These are phyloP conservation scores for Shiraia bambusicola DNA, from an alignment of 2,329 filamentous ascomycete species.

Conservation along the genomic window DNA sequence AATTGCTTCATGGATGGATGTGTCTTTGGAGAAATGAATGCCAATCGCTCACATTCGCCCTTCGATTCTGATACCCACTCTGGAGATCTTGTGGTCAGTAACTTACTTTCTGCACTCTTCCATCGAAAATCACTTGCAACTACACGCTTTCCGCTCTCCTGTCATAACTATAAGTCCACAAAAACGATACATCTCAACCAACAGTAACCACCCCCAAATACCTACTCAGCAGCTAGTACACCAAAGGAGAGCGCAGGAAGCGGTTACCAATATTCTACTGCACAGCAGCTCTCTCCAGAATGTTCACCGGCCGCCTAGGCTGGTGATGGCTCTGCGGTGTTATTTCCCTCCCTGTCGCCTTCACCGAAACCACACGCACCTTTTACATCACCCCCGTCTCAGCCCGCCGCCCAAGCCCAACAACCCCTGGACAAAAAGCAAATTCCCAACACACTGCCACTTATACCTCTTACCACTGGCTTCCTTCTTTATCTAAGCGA, in stretches of 20 bases:
- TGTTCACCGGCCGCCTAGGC: conserved; percentile 39
- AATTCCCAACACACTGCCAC: conserved; percentile 51
- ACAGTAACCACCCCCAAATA: conserved; percentile 13
- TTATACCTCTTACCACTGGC: conserved; percentile 52
- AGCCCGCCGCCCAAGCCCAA: conserved; percentile 29
- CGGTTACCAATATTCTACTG: conserved; percentile 38
- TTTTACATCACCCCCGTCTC: conserved; percentile 43
- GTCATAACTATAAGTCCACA: conserved; percentile 27
- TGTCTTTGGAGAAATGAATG: conserved; percentile 34
- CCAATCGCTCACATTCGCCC: conserved; percentile 26
- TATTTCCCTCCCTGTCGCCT: conserved; percentile 48
- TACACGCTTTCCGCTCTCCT: conserved; percentile 39
- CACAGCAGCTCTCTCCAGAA: conserved; percentile 33
- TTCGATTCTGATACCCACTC: conserved; percentile 33
- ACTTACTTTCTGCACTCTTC: conserved; percentile 25
- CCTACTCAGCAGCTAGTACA: conserved; percentile 49
- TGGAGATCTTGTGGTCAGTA: conserved; percentile 34
- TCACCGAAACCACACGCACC: conserved; percentile 27
- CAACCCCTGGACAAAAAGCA: conserved; percentile 40
- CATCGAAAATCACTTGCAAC: conserved; percentile 25
- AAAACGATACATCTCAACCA: too few relatives aligned
- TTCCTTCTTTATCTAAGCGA: conserved; percentile 46
- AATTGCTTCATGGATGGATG: conserved; percentile 35
- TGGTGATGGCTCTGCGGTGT: conserved; percentile 33
- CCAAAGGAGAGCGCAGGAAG: conserved; percentile 37